Percentiles rank a stretch among this genome's conserved stretches.
These are phyloP conservation scores for Arthroderma sp. DNA, from an alignment of 2,329 filamentous ascomycete species.

Conservation along the genomic window DNA sequence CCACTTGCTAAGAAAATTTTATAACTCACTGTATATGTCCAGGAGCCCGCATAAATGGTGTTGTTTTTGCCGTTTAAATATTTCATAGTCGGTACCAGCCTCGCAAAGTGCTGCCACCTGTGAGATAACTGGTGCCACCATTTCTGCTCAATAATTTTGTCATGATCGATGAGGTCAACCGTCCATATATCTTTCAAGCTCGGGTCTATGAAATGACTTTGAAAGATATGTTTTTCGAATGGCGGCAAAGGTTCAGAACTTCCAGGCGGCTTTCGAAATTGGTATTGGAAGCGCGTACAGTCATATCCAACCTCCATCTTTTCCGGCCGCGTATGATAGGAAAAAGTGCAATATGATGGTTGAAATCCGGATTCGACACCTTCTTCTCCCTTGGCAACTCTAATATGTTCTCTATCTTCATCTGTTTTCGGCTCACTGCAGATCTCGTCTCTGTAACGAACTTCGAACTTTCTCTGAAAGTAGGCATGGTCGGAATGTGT, in stretches of 20 bases:
- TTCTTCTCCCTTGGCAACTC: constrained; percentile 35
- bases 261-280: constrained; percentile 42
- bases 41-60: constrained; percentile 53
- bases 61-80: constrained; percentile 53
- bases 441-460: constrained; percentile 40
- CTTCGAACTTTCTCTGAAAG: constrained; percentile 48
- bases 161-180: constrained; percentile 44
- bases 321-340: constrained; percentile 40
- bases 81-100: constrained; percentile 60
- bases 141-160: constrained; percentile 46
- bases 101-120: constrained; percentile 48
- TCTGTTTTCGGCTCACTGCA: constrained; percentile 36
- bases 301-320: constrained; percentile 57
- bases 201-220: constrained; percentile 52
- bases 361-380: constrained; percentile 37
- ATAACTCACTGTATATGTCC: constrained; percentile 53
- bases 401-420: constrained; percentile 35
- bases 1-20: neutral
- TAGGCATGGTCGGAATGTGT: constrained; percentile 48
- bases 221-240: constrained; percentile 54
- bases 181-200: constrained; percentile 46
- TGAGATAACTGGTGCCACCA: constrained; percentile 55
- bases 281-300: constrained; percentile 62
- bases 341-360: constrained; percentile 51
- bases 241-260: constrained; percentile 22